Conservation (phyloP, 495 filamentous ascomycete species). For the Clavariopsis aquatica region DNA sequence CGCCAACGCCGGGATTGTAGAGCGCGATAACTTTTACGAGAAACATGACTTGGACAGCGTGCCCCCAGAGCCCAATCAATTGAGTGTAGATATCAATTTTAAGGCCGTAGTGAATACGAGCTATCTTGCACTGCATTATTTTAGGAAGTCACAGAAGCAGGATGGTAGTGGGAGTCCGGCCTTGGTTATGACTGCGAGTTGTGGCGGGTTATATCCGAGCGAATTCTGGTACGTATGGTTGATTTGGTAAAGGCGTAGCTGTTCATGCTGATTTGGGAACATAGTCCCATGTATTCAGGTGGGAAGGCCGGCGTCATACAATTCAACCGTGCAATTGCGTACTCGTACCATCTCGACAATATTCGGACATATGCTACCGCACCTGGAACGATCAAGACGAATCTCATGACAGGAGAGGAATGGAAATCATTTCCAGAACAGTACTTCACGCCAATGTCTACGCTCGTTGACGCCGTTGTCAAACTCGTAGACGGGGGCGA, state of each 20-base stretch:
- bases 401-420: slow-evolving; percentile 36
- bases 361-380: slow-evolving; percentile 40
- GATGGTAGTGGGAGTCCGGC: slow-evolving; percentile 17
- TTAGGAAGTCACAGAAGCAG: slow-evolving; percentile 29
- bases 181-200: slow-evolving; percentile 41
- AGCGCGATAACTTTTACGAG: slow-evolving; percentile 40
- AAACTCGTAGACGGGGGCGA: slow-evolving; percentile 38
- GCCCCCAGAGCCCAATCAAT: slow-evolving; percentile 36
- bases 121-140: slow-evolving; percentile 42
- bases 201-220: slow-evolving; percentile 40
- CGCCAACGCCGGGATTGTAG: slow-evolving; percentile 44
- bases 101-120: slow-evolving; percentile 40
- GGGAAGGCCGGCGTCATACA: slow-evolving; percentile 40
- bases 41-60: slow-evolving; percentile 30
- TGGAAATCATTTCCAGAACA: slow-evolving; percentile 39
- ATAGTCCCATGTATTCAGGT: slow-evolving; percentile 38
- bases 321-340: slow-evolving; percentile 37
- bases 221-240: slow-evolving; percentile 17
- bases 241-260: background rate
- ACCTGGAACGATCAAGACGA: slow-evolving; percentile 41
- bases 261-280: slow-evolving; percentile 9
- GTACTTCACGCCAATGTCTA: slow-evolving; percentile 41
- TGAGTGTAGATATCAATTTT: slow-evolving; percentile 41
- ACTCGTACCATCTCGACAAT: slow-evolving; percentile 30
- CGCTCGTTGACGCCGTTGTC: slow-evolving; percentile 37